phyloP scores from a whole-genome alignment of 192 early-diverging fungal species.

The Phycomyces blakesleeanus region DNA sequence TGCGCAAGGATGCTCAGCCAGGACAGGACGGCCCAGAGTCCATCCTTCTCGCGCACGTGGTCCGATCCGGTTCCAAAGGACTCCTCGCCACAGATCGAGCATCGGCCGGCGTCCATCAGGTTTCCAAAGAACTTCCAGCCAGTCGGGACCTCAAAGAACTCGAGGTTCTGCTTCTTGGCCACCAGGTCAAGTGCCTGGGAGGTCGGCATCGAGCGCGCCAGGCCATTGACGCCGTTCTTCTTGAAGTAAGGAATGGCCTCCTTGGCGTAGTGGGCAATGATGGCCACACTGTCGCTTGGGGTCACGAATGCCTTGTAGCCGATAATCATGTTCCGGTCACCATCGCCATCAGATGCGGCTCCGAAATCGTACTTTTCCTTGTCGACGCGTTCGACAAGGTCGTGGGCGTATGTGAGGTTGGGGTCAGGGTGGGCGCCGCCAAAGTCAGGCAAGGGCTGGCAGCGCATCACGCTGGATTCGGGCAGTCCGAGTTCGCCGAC shows the following conservation, averaged over 20 bases:
- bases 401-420: conserved; percentile 95
- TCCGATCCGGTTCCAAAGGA: conserved; percentile 98
- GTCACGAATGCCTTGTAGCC: conserved; percentile 94
- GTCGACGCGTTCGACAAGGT: conserved; percentile 85
- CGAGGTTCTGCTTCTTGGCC: conserved; percentile 73
- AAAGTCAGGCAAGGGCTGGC: conserved; percentile 81
- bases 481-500: conserved; percentile 88
- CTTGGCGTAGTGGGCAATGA: conserved; percentile 87
- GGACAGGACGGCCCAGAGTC: conserved; percentile 93
- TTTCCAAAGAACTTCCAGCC: conserved; percentile 98
- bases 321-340: conserved; percentile 98
- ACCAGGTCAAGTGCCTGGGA: conserved; percentile 86
- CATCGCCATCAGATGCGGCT: conserved; percentile 97
- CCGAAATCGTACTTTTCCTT: conserved; percentile 80
- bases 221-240: conserved; percentile 76
- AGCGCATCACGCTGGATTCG: conserved; percentile 76
- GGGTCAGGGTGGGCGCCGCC: conserved; percentile 96
- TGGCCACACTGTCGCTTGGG: conserved; percentile 94
- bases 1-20: conserved; percentile 94
- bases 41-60: conserved; percentile 99
- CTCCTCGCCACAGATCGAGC: conserved; percentile 97
- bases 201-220: conserved; percentile 97
- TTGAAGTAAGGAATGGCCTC: conserved; percentile 90
- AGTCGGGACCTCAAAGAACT: conserved; percentile 89
- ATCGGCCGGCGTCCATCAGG: conserved; percentile 91